Base-by-base conservation (phyloP, 441 rosid species). In the Populus hybrid region DNA sequence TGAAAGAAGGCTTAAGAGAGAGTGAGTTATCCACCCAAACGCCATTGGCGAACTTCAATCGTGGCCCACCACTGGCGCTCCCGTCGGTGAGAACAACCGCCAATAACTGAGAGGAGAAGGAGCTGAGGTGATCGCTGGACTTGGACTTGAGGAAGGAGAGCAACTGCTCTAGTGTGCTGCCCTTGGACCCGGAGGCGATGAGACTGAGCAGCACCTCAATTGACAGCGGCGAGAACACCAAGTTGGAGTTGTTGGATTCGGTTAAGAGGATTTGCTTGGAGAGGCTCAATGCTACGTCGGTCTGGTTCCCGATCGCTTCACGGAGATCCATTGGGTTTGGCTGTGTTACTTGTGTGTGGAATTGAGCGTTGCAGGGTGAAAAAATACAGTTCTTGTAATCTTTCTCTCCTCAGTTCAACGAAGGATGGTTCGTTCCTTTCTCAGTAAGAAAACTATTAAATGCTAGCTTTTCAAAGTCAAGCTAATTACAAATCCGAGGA, bases 151-250 rank as follows among this genome's bases (percentile, higher is more conserved):
- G 94, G 83, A 91, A 93, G 4, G 92, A 87, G 77, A 95, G 96
- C 84, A 95, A 84, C 82, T 93, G 97, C 18, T 89, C 89, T 2
- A 73, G 91, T 8, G 97, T 85, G 26, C 88, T 76, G 1, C 95
- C 97, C 67, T 82, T 76, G 74, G 94, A 91, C 7, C 97, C 97
- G 74, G 94, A 82, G 64, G 94, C 89, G 80, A 93, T 85, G 69
- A 92, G 71, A 82, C 94, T 80, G n/a, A 95, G 91, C 32, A 92
- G 78, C 30, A 88, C 89, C 81, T 90, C 89, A 84, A 93, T 85
- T 63, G 97, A 95, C 23, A 89, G 86, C 23, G 99, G 99, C 23
- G 97, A 93, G 87, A 90, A 89, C 75, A 92, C 90, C 7, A 87
- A 81, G 87, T 94, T 90, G 63, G 86, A 82, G 79, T 10, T 81